Percentiles rank a stretch among this genome's conserved stretches.
phyloP scores from a whole-genome alignment of 1,139 yeast species.

The Saccharomyces hybrid region DNA sequence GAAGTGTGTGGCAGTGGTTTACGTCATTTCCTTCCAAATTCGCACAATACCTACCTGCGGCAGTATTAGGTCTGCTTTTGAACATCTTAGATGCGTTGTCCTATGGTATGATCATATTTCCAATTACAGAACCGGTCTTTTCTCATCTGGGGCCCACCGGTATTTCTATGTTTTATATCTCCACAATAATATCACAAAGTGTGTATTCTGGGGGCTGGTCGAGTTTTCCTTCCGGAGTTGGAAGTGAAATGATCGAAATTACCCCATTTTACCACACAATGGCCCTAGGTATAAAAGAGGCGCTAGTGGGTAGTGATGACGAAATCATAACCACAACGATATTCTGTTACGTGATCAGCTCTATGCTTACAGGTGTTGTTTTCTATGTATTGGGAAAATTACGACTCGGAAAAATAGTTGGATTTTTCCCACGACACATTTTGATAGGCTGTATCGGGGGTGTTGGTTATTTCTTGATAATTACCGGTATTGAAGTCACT shows the following conservation, averaged over 20 bases:
- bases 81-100: slow-evolving; percentile 89
- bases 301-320: slow-evolving; percentile 48
- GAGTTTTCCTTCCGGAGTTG: slow-evolving; percentile 80
- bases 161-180: slow-evolving; percentile 84
- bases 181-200: slow-evolving; percentile 80
- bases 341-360: slow-evolving; percentile 72
- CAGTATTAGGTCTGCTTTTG: slow-evolving; percentile 70
- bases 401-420: slow-evolving; percentile 75
- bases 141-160: slow-evolving; percentile 80
- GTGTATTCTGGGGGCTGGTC: slow-evolving; percentile 88
- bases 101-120: slow-evolving; percentile 96
- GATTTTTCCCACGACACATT: slow-evolving; percentile 93
- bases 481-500: slow-evolving; percentile 86
- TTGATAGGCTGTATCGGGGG: slow-evolving; percentile 97
- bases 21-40: slow-evolving; percentile 10
- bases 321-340: slow-evolving; percentile 80
- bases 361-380: slow-evolving; percentile 78
- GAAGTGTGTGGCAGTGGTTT: neutral
- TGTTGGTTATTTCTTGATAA: slow-evolving; percentile 84
- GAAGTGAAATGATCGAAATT: slow-evolving; percentile 96
- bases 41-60: slow-evolving; percentile 41
- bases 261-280: slow-evolving; percentile 95
- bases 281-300: slow-evolving; percentile 64
- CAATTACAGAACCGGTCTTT: slow-evolving; percentile 73
- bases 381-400: slow-evolving; percentile 72